These are phyloP conservation scores for Epichloe glyceriae DNA, from an alignment of 2,329 filamentous ascomycete genomes.

Conservation along the genomic window DNA sequence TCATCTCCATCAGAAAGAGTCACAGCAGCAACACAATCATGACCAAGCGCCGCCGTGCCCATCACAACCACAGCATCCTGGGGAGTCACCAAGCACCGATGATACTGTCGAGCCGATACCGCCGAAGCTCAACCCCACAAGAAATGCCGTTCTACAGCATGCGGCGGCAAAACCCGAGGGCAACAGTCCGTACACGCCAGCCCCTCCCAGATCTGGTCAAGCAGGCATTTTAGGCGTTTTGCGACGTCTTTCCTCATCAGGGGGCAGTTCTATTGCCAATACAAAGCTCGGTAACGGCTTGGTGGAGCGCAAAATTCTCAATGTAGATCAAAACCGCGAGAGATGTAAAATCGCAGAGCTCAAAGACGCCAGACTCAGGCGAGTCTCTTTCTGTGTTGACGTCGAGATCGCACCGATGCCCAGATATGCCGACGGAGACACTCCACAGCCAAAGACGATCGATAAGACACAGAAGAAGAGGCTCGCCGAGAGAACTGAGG, in stretches of 20 bases:
- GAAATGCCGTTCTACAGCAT: slow-evolving; percentile 48
- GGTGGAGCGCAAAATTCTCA: slow-evolving; percentile 70
- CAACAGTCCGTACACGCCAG: slow-evolving; percentile 57
- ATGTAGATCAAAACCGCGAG: slow-evolving; percentile 68
- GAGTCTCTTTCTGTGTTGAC: slow-evolving; percentile 92
- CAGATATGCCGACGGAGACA: slow-evolving; percentile 53
- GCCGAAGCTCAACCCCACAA: slow-evolving; percentile 35
- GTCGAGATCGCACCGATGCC: slow-evolving; percentile 90
- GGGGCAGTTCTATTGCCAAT: slow-evolving; percentile 20
- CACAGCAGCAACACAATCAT: slow-evolving; percentile 6
- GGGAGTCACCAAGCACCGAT: slow-evolving; percentile 8
- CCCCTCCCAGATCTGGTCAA: slow-evolving; percentile 55
- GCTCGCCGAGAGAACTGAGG: slow-evolving; percentile 57
- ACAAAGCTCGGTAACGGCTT: slow-evolving; percentile 43
- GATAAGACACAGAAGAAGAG: slow-evolving; percentile 47
- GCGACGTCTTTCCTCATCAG: slow-evolving; percentile 64
- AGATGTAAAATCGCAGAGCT: slow-evolving; percentile 70
- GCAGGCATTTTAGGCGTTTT: slow-evolving; percentile 72
- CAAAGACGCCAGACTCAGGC: slow-evolving; percentile 64
- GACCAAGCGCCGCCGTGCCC: slow-evolving; percentile 2
- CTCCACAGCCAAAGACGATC: slow-evolving; percentile 24
- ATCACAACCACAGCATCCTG: slow-evolving; percentile 9
- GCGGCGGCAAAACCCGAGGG: slow-evolving; percentile 40
- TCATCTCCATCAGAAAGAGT: slow-evolving; percentile 8
- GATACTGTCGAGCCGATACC: slow-evolving; percentile 27